Percentiles rank a stretch among this genome's conserved stretches.
phyloP scores from a whole-genome alignment of 2,329 filamentous ascomycete species.

The Exophiala dermatitidis region DNA sequence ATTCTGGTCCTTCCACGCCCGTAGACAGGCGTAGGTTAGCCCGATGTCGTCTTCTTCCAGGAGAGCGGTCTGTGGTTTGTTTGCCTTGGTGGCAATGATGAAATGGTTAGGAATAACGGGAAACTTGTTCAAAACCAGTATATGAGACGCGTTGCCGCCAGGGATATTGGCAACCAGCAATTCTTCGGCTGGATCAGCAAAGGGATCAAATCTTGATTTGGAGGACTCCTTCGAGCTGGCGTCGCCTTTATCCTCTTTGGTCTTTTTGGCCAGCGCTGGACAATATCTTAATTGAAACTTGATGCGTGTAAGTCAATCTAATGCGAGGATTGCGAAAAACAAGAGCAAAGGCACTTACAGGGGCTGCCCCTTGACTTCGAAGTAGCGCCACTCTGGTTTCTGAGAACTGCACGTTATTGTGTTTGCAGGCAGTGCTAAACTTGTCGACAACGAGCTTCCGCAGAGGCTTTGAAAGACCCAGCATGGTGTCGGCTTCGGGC shows the following conservation, averaged over 20 bases:
- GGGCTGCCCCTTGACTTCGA: constrained; percentile 8
- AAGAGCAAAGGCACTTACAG: constrained; percentile 12
- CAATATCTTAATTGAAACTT: constrained; percentile 46
- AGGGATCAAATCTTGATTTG: constrained; percentile 38
- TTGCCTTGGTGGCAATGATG: constrained; percentile 42
- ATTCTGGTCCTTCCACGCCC: constrained; percentile 33
- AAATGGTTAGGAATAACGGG: constrained; percentile 45
- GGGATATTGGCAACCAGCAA: constrained; percentile 39
- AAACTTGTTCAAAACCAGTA: constrained; percentile 43
- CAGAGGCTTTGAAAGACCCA: constrained; percentile 17
- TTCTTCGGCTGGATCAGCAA: constrained; percentile 38
- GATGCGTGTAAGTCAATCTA: background rate
- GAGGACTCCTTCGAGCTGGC: background rate
- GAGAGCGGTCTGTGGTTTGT: constrained; percentile 39
- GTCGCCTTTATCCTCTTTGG: constrained; percentile 19
- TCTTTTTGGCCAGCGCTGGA: constrained; percentile 42
- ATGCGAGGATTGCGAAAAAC: background rate
- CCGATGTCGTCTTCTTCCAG: constrained; percentile 39
- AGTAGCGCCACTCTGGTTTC: constrained; percentile 22
- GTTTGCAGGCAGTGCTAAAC: constrained; percentile 18
- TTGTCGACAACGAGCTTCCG: constrained; percentile 15
- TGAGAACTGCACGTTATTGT: constrained; percentile 26
- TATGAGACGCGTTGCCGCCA: constrained; percentile 31
- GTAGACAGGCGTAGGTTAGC: constrained; percentile 37
- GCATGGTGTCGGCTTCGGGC: constrained; percentile 10